phyloP scores from a whole-genome alignment of 1,284 basidiomycete genomes.

The Boletus mariae region DNA sequence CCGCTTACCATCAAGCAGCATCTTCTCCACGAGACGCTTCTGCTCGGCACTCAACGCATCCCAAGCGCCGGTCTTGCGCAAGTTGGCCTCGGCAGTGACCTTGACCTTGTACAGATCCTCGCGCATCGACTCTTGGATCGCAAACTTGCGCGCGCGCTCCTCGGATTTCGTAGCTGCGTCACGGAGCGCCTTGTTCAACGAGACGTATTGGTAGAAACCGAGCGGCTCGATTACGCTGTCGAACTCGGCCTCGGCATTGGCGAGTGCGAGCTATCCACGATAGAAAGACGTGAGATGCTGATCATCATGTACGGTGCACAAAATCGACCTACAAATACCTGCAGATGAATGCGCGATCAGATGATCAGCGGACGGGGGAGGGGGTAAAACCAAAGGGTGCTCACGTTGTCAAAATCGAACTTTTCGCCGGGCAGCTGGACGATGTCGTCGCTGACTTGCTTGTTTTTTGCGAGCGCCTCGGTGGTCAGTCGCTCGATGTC shows the following conservation, averaged over 20 bases:
- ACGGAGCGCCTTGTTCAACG: conserved; percentile 63
- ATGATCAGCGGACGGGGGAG: background rate
- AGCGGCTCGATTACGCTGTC: conserved; percentile 55
- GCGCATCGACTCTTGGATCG: conserved; percentile 70
- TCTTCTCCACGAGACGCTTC: conserved; percentile 68
- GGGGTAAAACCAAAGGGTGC: conserved; percentile 15
- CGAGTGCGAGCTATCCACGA: conserved; percentile 42
- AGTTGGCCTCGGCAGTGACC: conserved; percentile 61
- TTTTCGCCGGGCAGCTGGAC: conserved; percentile 54
- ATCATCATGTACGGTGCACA: background rate
- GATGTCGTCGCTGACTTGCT: conserved; percentile 55
- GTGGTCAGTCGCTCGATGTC: conserved; percentile 58
- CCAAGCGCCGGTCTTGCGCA: conserved; percentile 53
- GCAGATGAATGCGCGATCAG: background rate
- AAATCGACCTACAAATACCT: conserved; percentile 64
- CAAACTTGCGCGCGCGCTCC: conserved; percentile 58
- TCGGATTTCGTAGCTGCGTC: conserved; percentile 74
- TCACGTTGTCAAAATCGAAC: conserved; percentile 56
- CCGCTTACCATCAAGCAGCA: conserved; percentile 72
- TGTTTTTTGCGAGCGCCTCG: conserved; percentile 55
- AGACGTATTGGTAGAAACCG: conserved; percentile 77
- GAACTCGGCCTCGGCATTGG: conserved; percentile 48
- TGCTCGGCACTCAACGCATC: conserved; percentile 62
- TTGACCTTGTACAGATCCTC: conserved; percentile 73
- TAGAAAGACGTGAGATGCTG: background rate